Conservation (phyloP, 768 basidiomycete genomes). For the Cantharellus anzutake region DNA sequence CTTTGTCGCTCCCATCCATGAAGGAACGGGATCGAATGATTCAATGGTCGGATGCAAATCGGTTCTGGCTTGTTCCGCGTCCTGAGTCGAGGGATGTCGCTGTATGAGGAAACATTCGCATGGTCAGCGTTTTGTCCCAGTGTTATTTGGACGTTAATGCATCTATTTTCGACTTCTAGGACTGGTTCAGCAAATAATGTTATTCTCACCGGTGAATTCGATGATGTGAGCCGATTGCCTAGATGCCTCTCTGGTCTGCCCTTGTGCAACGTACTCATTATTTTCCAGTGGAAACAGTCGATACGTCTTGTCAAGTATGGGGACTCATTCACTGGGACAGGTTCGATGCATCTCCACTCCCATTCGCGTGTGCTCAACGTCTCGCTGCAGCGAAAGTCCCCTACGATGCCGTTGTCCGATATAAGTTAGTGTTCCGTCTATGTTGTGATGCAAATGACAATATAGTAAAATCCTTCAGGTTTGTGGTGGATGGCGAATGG, state of each 20-base stretch:
- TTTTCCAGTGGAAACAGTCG: constrained; percentile 4
- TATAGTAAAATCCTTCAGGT: not conserved
- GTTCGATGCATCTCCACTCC: not conserved
- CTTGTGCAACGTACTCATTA: not conserved
- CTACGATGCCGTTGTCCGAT: constrained; percentile 3
- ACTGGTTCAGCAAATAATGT: not conserved
- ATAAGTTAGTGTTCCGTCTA: not conserved
- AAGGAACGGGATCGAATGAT: too few relatives aligned
- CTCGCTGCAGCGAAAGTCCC: constrained; percentile 4
- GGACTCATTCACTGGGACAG: constrained; percentile 5
- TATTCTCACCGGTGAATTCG: constrained; percentile 6
- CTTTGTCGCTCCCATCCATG: too few relatives aligned
- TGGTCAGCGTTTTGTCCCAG: too few relatives aligned
- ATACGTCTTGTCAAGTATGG: constrained; percentile 4
- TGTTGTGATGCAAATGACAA: too few relatives aligned
- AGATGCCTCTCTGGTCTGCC: not conserved
- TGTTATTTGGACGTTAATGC: too few relatives aligned
- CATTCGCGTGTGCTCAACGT: not conserved
- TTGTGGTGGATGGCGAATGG: constrained; percentile 9
- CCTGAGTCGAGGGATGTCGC: too few relatives aligned
- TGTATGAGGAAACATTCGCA: too few relatives aligned
- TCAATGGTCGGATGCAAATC: too few relatives aligned
- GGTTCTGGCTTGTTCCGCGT: too few relatives aligned
- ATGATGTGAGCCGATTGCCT: constrained; percentile 6
- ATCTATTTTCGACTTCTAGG: too few relatives aligned